Conservation (phyloP, 1,284 basidiomycete species). For the Ustilago loliicola region DNA sequence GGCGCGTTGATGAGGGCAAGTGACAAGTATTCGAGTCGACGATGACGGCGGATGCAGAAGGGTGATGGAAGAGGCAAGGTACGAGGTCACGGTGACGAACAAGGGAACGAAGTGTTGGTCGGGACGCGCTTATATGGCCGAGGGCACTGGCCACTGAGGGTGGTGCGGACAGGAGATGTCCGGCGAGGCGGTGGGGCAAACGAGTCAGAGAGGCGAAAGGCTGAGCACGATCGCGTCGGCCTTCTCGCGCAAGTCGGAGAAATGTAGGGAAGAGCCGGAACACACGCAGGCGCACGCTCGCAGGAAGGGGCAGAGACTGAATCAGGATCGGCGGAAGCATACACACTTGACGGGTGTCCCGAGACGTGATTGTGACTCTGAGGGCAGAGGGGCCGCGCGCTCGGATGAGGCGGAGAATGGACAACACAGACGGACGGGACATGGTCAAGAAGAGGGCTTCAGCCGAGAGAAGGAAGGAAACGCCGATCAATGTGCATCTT, state of each 20-base stretch:
- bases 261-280: slow-evolving; percentile 28
- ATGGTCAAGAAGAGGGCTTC: no score
- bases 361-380: neutral
- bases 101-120: neutral
- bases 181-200: slow-evolving; percentile 5
- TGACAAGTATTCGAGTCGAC: neutral
- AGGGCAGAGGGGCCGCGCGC: neutral
- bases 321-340: slow-evolving; percentile 34
- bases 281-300: slow-evolving; percentile 3
- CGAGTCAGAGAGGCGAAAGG: slow-evolving; percentile 7
- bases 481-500: neutral
- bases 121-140: slow-evolving; percentile 10
- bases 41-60: slow-evolving; percentile 6
- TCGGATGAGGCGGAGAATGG: slow-evolving; percentile 15
- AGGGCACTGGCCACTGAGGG: neutral
- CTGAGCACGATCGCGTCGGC: slow-evolving; percentile 15
- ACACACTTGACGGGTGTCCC: neutral
- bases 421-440: slow-evolving; percentile 2
- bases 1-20: neutral
- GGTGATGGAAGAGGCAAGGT: neutral
- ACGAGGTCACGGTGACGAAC: neutral
- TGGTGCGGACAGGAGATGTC: neutral
- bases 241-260: slow-evolving; percentile 18
- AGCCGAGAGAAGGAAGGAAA: neutral
- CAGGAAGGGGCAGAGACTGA: slow-evolving; percentile 6